Evolutionary conservation across 2,329 filamentous ascomycete genomes (phyloP).

Genomic region (Cytospora mali): DNA sequence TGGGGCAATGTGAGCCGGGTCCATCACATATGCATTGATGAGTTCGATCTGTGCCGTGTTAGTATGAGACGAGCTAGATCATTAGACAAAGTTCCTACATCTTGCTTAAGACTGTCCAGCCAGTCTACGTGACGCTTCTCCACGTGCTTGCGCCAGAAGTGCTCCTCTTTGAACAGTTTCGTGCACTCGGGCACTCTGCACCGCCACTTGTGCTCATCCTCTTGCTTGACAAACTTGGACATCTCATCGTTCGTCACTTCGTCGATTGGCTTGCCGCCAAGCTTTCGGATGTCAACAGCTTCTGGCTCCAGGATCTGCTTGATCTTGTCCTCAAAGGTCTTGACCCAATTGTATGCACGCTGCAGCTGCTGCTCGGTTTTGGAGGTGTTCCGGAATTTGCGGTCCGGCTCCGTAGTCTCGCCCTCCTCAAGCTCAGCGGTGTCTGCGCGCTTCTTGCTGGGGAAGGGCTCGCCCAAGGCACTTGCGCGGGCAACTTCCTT

Average conservation of each 20-base stretch:
- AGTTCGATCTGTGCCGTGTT: conserved; percentile 68
- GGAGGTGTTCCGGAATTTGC: conserved; percentile 69
- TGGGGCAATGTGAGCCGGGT: conserved; percentile 91
- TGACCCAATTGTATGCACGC: conserved; percentile 97
- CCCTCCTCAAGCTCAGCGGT: conserved; percentile 65
- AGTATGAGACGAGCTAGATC: no score
- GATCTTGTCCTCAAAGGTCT: conserved; percentile 96
- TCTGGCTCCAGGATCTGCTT: conserved; percentile 90
- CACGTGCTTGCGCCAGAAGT: conserved; percentile 97
- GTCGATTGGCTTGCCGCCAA: conserved; percentile 84
- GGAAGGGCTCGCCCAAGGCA: conserved; percentile 80
- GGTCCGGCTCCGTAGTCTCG: conserved; percentile 66
- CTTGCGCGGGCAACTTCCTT: conserved; percentile 86
- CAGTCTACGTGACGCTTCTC: conserved; percentile 94
- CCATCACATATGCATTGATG: conserved; percentile 91
- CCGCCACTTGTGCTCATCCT: conserved; percentile 95
- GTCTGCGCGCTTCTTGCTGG: conserved; percentile 74
- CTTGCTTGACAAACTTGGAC: conserved; percentile 87
- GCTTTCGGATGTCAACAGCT: conserved; percentile 81
- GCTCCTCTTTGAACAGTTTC: conserved; percentile 95
- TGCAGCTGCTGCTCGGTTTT: conserved; percentile 92
- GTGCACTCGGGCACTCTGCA: conserved; percentile 96
- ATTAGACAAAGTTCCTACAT: conserved; percentile 67
- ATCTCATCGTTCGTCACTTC: conserved; percentile 88
- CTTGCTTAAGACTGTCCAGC: conserved; percentile 76